Evolutionary conservation across 768 basidiomycete species (phyloP).

Genomic region (Mycena pura): DNA sequence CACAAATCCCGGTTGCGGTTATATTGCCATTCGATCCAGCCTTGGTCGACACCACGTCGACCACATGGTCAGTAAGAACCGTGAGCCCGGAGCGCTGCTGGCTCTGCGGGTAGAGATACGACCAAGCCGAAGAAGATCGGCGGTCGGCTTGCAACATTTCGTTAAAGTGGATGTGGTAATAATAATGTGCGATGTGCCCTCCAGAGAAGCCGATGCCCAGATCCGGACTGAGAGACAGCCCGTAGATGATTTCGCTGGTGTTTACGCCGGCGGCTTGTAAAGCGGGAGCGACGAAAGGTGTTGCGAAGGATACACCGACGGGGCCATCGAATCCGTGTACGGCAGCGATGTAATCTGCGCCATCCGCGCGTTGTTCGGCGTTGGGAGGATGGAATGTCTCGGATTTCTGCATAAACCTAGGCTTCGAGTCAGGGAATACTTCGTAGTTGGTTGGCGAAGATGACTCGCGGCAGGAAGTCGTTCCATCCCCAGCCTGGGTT

Average conservation of each 20-base stretch:
- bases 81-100: constrained; percentile 16
- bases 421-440: neutral
- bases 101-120: constrained; percentile 19
- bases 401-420: constrained; percentile 27
- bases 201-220: constrained; percentile 26
- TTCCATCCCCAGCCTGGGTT: constrained; percentile 41
- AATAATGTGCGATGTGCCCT: constrained; percentile 25
- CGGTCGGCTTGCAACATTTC: constrained; percentile 22
- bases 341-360: constrained; percentile 19
- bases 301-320: constrained; percentile 24
- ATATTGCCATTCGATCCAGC: neutral
- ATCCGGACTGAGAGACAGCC: constrained; percentile 17
- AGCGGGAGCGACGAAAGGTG: constrained; percentile 17
- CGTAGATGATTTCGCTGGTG: constrained; percentile 17
- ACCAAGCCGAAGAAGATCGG: constrained; percentile 26
- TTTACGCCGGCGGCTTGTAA: constrained; percentile 21
- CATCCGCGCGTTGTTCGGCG: constrained; percentile 17
- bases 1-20: constrained; percentile 14
- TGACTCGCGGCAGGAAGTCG: constrained; percentile 30
- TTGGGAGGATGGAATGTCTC: constrained; percentile 28
- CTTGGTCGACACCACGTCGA: constrained; percentile 7
- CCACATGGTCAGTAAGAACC: constrained; percentile 18
- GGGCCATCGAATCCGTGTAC: constrained; percentile 25
- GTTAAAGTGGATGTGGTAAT: constrained; percentile 27
- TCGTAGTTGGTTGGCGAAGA: neutral